phyloP scores from a whole-genome alignment of 176 grass and related monocot species.

The Aegilops umbellulata region DNA sequence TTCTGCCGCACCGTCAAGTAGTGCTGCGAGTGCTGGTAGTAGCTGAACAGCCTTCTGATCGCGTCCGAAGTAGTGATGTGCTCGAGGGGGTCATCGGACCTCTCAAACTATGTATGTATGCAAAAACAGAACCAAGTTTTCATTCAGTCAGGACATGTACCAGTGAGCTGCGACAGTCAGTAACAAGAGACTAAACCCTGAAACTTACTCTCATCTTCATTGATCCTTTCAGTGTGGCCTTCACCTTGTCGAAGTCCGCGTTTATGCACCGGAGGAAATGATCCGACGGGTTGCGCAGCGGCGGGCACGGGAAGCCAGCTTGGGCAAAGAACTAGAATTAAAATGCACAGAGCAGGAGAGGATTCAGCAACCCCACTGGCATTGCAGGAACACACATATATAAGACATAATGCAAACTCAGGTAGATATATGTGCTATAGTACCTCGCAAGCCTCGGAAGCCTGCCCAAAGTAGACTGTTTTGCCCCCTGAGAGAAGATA shows the following conservation, averaged over 20 bases:
- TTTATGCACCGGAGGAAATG: constrained; percentile 97
- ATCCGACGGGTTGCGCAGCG: constrained; percentile 85
- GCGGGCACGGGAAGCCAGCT: constrained; percentile 86
- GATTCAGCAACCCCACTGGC: neutral
- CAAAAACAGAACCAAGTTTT: neutral
- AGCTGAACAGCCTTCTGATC: constrained; percentile 65
- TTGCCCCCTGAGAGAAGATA: constrained; percentile 90
- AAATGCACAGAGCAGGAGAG: neutral
- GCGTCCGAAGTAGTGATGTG: constrained; percentile 67
- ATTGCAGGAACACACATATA: neutral
- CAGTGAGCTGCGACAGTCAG: neutral
- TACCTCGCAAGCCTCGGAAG: constrained; percentile 86
- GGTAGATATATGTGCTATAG: neutral
- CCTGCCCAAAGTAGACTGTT: constrained; percentile 85
- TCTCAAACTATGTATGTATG: constrained; percentile 55
- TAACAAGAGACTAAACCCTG: neutral
- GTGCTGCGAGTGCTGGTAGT: constrained; percentile 71
- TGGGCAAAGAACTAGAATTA: constrained; percentile 77
- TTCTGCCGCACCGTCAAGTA: constrained; percentile 52
- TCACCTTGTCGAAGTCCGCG: constrained; percentile 96
- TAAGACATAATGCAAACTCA: neutral
- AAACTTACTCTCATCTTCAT: constrained; percentile 68
- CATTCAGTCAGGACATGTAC: neutral
- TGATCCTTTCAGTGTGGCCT: constrained; percentile 97
- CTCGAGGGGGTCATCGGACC: constrained; percentile 77